phyloP scores from a whole-genome alignment of 179 eudicot species.

The Carnegiea gigantea region DNA sequence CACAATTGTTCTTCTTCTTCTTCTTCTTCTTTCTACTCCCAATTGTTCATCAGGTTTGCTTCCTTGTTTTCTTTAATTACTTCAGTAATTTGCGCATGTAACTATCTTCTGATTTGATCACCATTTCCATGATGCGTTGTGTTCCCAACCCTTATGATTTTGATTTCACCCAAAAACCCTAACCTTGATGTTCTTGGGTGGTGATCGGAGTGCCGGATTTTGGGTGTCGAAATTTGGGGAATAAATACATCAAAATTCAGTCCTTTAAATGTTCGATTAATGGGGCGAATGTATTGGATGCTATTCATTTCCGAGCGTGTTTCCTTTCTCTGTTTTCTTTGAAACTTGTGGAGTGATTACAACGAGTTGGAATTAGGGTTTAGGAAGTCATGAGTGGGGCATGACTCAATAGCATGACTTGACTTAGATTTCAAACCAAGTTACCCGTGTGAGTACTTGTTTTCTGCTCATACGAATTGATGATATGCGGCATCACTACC shows the following conservation, averaged over 20 bases:
- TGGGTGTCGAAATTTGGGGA: neutral
- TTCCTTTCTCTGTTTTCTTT: neutral
- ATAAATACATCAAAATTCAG: too few species aligned
- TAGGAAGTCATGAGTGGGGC: neutral
- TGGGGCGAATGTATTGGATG: neutral
- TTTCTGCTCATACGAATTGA: too few species aligned
- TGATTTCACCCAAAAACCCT: constrained; percentile 12
- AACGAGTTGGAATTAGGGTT: constrained; percentile 23
- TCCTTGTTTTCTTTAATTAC: neutral
- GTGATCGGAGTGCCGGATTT: neutral
- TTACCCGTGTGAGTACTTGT: too few species aligned
- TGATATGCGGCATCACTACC: neutral
- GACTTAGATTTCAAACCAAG: neutral
- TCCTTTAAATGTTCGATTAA: neutral
- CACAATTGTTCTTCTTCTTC: too few species aligned
- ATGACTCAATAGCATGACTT: neutral
- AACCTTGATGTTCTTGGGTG: constrained; percentile 1
- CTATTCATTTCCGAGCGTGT: neutral
- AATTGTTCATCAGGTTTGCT: neutral
- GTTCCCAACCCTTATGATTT: neutral
- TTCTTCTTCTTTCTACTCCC: too few species aligned
- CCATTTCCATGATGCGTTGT: neutral
- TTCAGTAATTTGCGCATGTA: neutral
- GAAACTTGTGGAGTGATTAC: neutral
- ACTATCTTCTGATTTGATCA: neutral